These are phyloP conservation scores for Monosporozyma unispora DNA, from an alignment of 805 yeast genomes.

Conservation along the genomic window DNA sequence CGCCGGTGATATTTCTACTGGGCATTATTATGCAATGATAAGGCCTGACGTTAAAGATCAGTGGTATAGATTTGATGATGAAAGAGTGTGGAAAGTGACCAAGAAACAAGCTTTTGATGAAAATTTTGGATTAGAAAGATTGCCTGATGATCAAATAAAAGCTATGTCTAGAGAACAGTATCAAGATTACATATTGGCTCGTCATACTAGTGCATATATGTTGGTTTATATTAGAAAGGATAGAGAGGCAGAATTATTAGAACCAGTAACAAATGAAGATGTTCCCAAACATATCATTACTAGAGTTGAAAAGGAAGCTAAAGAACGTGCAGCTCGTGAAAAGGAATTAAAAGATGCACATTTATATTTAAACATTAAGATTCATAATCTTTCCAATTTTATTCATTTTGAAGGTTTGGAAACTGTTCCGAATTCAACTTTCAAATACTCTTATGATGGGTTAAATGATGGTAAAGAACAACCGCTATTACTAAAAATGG, in stretches of 20 bases:
- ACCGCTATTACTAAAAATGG: constrained; percentile 43
- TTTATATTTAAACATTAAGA: constrained; percentile 46
- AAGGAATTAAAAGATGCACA: constrained; percentile 68
- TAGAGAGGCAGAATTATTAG: constrained; percentile 48
- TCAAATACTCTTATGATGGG: constrained; percentile 40
- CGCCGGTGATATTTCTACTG: constrained; percentile 90
- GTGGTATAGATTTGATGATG: constrained; percentile 95
- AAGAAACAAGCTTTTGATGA: constrained; percentile 80
- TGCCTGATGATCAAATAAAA: constrained; percentile 40
- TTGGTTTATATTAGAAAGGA: constrained; percentile 77
- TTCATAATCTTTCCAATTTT: constrained; percentile 49
- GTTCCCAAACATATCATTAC: constrained; percentile 62
- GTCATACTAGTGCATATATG: constrained; percentile 96
- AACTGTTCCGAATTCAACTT: constrained; percentile 41
- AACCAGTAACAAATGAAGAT: constrained; percentile 43
- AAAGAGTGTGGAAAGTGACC: constrained; percentile 82
- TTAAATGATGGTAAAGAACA: constrained; percentile 37
- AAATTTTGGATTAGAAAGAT: constrained; percentile 75
- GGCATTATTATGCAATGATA: constrained; percentile 92
- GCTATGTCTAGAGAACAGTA: constrained; percentile 50
- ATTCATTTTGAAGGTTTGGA: constrained; percentile 64
- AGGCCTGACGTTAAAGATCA: constrained; percentile 60
- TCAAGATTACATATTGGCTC: constrained; percentile 54
- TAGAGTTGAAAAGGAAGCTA: constrained; percentile 54
- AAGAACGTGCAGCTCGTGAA: constrained; percentile 43